These are phyloP conservation scores for Leccinum sublutescens DNA, from an alignment of 768 basidiomycete species.

Conservation along the genomic window DNA sequence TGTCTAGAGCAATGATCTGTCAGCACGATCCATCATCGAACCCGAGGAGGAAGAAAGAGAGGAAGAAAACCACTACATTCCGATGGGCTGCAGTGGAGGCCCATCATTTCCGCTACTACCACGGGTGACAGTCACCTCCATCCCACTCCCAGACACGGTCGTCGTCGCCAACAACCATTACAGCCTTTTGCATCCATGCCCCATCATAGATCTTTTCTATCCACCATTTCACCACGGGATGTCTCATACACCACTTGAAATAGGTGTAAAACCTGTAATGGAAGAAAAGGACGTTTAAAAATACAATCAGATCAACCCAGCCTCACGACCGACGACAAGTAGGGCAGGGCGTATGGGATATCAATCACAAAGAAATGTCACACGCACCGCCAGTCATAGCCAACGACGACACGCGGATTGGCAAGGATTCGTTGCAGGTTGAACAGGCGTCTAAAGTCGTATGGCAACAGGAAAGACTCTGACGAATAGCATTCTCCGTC, in stretches of 20 bases:
- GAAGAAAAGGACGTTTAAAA: conserved; percentile 2
- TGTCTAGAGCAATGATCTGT: neutral
- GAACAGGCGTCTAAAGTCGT: conserved; percentile 41
- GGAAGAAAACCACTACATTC: neutral
- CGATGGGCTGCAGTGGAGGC: neutral
- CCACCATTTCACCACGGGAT: conserved; percentile 42
- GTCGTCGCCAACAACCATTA: conserved; percentile 38
- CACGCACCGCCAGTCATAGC: conserved; percentile 36
- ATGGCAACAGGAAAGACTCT: conserved; percentile 42
- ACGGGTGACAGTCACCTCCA: conserved; percentile 25
- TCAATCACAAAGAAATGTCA: neutral
- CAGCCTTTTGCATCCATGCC: conserved; percentile 37
- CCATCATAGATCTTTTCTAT: conserved; percentile 37
- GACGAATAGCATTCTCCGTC: conserved; percentile 26
- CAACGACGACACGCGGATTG: conserved; percentile 40
- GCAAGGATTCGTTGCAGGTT: conserved; percentile 36
- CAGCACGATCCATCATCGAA: neutral
- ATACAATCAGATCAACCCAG: neutral
- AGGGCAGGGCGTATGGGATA: neutral
- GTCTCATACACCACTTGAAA: conserved; percentile 38
- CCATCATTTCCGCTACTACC: neutral
- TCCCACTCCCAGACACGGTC: conserved; percentile 21
- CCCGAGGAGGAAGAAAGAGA: neutral
- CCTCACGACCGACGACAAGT: neutral
- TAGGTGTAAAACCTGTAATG: conserved; percentile 28